These are phyloP conservation scores for Cucurbita argyrosperma DNA, from an alignment of 306 rosid species.

Conservation along the genomic window DNA sequence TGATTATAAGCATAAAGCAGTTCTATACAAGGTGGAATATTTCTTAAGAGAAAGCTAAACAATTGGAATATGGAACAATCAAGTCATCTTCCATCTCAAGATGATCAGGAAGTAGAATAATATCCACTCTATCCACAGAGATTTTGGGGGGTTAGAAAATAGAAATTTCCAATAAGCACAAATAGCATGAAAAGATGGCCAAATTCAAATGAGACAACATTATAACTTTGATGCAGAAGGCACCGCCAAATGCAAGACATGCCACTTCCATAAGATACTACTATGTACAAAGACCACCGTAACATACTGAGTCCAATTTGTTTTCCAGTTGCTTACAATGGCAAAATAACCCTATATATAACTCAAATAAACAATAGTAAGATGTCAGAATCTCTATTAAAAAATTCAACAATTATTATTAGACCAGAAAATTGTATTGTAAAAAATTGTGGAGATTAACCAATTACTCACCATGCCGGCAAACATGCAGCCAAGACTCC, in stretches of 20 bases:
- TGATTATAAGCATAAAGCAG: constrained; percentile 23
- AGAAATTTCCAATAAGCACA: not conserved
- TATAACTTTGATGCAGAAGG: not conserved
- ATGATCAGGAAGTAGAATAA: not conserved
- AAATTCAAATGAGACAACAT: not conserved
- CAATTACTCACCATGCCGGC: constrained; percentile 85
- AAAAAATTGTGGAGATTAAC: not conserved
- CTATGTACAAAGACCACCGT: not conserved
- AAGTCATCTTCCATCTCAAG: not conserved
- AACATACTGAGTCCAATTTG: not conserved
- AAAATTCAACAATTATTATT: not conserved
- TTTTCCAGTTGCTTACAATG: not conserved
- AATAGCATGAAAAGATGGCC: not conserved
- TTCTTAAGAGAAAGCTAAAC: not conserved
- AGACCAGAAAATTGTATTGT: not conserved
- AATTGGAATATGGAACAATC: not conserved
- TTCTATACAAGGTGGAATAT: not conserved
- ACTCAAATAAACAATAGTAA: not conserved
- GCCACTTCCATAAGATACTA: not conserved
- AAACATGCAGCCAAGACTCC: constrained; percentile 99
- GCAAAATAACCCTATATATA: not conserved
- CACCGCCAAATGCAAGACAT: not conserved
- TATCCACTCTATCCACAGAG: not conserved
- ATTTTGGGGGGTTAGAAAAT: not conserved
- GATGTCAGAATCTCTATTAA: not conserved